Percentiles rank a stretch among this genome's conserved stretches.
These are phyloP conservation scores for Crataegus laevigata DNA, from an alignment of 306 rosid genomes.

Conservation along the genomic window DNA sequence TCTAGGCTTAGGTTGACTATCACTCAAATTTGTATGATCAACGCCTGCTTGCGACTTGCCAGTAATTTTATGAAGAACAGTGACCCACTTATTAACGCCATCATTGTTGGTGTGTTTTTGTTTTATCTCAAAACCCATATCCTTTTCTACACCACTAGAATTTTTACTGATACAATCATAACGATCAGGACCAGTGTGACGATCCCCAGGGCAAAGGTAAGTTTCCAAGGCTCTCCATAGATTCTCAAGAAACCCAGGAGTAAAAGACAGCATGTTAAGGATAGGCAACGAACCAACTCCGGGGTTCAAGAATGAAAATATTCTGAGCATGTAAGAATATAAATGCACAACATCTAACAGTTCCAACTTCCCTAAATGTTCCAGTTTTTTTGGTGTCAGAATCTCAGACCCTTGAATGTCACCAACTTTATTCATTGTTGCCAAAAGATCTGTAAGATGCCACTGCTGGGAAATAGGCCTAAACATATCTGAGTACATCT, in stretches of 20 bases:
- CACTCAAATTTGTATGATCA: slow-evolving; percentile 23
- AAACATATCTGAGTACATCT: slow-evolving; percentile 52
- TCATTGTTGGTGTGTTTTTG: slow-evolving; percentile 48
- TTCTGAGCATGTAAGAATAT: slow-evolving; percentile 66
- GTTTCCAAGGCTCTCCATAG: slow-evolving; percentile 72
- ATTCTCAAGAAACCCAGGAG: slow-evolving; percentile 79
- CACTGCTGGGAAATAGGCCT: slow-evolving; percentile 85
- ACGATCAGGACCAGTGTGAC: slow-evolving; percentile 21
- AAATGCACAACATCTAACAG: slow-evolving; percentile 62
- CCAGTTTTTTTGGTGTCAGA: slow-evolving; percentile 27
- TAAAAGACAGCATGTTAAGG: slow-evolving; percentile 89
- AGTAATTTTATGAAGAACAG: slow-evolving; percentile 59
- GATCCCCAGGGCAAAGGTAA: slow-evolving; percentile 46
- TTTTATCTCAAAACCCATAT: slow-evolving; percentile 38
- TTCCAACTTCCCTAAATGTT: slow-evolving; percentile 45
- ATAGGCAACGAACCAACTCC: slow-evolving; percentile 57
- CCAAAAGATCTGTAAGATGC: slow-evolving; percentile 80
- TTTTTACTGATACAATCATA: slow-evolving; percentile 21
- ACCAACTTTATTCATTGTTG: slow-evolving; percentile 29
- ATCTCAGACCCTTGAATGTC: slow-evolving; percentile 19
- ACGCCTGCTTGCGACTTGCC: slow-evolving; percentile 51
- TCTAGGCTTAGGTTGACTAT: slow-evolving; percentile 42
- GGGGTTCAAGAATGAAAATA: slow-evolving; percentile 64
- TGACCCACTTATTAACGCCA: slow-evolving; percentile 71
- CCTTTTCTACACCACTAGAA: slow-evolving; percentile 24